phyloP scores from a whole-genome alignment of 108 stramenopile genomes.

The Pseudonitzschia pungens region DNA sequence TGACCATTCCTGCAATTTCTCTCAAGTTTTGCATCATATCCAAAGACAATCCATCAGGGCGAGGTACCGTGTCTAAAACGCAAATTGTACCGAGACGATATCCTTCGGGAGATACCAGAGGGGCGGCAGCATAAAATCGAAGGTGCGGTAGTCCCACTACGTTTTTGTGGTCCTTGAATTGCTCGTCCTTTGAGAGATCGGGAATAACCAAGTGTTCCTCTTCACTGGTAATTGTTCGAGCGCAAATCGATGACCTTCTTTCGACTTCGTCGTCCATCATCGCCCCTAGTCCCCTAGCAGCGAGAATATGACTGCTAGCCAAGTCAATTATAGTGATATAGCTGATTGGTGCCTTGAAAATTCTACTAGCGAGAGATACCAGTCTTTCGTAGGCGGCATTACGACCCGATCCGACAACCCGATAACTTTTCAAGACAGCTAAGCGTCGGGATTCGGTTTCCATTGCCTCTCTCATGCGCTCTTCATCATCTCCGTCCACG shows the following conservation, averaged over 20 bases:
- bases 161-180: slow-evolving; percentile 62
- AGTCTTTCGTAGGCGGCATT: slow-evolving; percentile 28
- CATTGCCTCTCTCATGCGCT: slow-evolving; percentile 24
- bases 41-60: slow-evolving; percentile 48
- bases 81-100: slow-evolving; percentile 77
- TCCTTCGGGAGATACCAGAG: slow-evolving; percentile 53
- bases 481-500: not conserved
- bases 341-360: slow-evolving; percentile 64
- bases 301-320: slow-evolving; percentile 63
- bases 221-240: slow-evolving; percentile 57
- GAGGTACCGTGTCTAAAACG: slow-evolving; percentile 64
- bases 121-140: slow-evolving; percentile 81
- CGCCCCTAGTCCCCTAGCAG: slow-evolving; percentile 50
- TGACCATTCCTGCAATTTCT: slow-evolving; percentile 53
- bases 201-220: slow-evolving; percentile 51
- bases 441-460: slow-evolving; percentile 50
- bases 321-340: slow-evolving; percentile 63
- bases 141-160: slow-evolving; percentile 66
- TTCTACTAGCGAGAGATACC: slow-evolving; percentile 30
- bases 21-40: slow-evolving; percentile 65
- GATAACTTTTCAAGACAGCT: slow-evolving; percentile 51
- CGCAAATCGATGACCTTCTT: slow-evolving; percentile 70
- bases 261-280: slow-evolving; percentile 48
- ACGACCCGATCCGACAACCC: slow-evolving; percentile 48
- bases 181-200: slow-evolving; percentile 64